phyloP scores from a whole-genome alignment of 225 moss, liverwort and hornwort genomes.

The Polytrichum formosum region DNA sequence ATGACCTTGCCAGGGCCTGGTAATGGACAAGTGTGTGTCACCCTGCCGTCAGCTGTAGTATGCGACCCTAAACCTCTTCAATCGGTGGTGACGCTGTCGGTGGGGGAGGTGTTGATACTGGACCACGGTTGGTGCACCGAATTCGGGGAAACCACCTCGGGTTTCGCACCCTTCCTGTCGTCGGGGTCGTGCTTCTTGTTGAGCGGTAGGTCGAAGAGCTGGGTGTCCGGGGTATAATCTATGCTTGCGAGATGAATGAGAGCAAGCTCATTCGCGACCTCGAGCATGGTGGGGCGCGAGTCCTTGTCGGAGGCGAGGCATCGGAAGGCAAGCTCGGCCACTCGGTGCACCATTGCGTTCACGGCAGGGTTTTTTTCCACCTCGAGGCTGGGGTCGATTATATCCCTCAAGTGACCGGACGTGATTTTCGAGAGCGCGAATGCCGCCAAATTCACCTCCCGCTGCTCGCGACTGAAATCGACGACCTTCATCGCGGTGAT shows the following conservation, averaged over 20 bases:
- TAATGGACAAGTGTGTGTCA: too few relatives aligned
- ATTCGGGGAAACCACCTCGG: background rate
- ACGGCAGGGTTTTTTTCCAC: constrained; percentile 3
- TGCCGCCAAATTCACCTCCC: constrained; percentile 8
- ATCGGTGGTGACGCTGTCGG: background rate
- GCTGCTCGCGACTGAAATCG: constrained; percentile 16
- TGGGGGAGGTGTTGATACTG: constrained; percentile 8
- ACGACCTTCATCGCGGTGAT: constrained; percentile 21
- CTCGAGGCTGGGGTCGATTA: constrained; percentile 22
- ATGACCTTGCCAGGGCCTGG: too few relatives aligned
- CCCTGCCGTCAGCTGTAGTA: too few relatives aligned
- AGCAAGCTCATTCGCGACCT: constrained; percentile 14
- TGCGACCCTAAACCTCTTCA: too few relatives aligned
- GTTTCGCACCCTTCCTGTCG: background rate
- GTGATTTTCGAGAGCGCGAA: constrained; percentile 13
- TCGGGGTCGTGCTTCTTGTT: background rate
- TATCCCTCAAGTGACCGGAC: constrained; percentile 7
- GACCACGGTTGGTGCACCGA: constrained; percentile 17
- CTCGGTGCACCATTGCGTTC: constrained; percentile 10
- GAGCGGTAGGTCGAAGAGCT: background rate
- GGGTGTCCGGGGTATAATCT: background rate
- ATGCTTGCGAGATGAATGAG: constrained; percentile 1
- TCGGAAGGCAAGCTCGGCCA: constrained; percentile 21
- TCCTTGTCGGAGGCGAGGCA: constrained; percentile 15
- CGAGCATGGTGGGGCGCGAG: constrained; percentile 20